A percentile compares a stretch with the other conserved stretches of the same genome.
phyloP scores from a whole-genome alignment of 495 filamentous ascomycete species.

The Bathelium albidoporum region DNA sequence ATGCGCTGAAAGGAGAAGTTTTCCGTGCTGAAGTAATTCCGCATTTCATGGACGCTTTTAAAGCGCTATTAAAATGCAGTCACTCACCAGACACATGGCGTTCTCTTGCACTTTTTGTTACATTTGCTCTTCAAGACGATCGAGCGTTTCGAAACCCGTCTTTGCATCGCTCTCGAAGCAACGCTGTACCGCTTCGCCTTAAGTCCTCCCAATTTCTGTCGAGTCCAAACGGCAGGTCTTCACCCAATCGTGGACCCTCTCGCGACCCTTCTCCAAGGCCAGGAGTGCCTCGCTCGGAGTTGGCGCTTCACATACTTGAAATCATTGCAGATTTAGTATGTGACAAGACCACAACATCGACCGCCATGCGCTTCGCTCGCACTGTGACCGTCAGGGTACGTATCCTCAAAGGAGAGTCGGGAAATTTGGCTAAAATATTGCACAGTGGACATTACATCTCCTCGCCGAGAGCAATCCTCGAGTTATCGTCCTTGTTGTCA shows the following conservation, averaged over 20 bases:
- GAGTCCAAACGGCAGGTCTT: background rate
- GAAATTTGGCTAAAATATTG: background rate
- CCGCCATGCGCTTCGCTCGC: conserved; percentile 79
- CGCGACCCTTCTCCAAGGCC: conserved; percentile 3
- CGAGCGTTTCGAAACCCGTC: conserved; percentile 41
- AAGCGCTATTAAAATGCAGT: conserved; percentile 64
- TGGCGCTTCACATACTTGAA: conserved; percentile 66
- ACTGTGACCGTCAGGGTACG: conserved; percentile 92
- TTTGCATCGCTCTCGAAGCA: conserved; percentile 34
- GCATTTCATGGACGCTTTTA: conserved; percentile 67
- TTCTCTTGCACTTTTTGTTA: conserved; percentile 84
- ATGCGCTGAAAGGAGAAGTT: conserved; percentile 78
- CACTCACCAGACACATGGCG: conserved; percentile 72
- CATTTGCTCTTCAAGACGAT: conserved; percentile 71
- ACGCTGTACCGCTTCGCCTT: conserved; percentile 22
- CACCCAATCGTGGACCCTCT: background rate
- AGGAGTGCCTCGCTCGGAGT: conserved; percentile 32
- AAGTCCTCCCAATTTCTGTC: conserved; percentile 6
- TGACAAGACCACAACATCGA: conserved; percentile 49
- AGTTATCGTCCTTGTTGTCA: conserved; percentile 69
- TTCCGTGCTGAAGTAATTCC: conserved; percentile 57
- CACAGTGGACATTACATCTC: conserved; percentile 87
- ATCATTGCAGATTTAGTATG: conserved; percentile 81
- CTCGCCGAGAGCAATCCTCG: conserved; percentile 78
- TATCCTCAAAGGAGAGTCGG: conserved; percentile 8